Percentiles rank a stretch among this genome's conserved stretches.
Conservation (phyloP, 352 stramenopile genomes). For the Pythium aristosporum region DNA sequence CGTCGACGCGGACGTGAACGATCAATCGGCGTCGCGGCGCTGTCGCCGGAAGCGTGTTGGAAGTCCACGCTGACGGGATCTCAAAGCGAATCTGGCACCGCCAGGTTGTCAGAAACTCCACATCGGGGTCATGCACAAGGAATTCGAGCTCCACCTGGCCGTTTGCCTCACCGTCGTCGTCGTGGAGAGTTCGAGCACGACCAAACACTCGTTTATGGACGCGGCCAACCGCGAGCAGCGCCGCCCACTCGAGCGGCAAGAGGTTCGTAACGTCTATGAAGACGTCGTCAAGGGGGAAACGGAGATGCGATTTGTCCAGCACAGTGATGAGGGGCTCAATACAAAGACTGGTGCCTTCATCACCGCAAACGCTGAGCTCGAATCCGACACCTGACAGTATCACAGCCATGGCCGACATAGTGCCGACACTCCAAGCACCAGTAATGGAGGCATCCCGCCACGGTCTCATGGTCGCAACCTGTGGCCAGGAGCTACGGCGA, state of each 20-base stretch:
- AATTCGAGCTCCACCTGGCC: constrained; percentile 11
- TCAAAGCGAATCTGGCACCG: constrained; percentile 8
- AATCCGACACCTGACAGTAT: constrained; percentile 8
- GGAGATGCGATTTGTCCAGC: background rate
- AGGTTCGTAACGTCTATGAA: background rate
- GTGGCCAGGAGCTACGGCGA: constrained; percentile 15
- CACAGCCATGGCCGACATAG: constrained; percentile 3
- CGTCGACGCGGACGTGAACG: constrained; percentile 6
- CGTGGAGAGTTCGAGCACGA: background rate
- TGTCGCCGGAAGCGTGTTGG: background rate
- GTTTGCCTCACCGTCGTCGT: background rate
- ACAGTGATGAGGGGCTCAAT: background rate
- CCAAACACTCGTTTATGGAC: background rate
- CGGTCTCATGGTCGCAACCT: background rate
- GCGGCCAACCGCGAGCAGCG: background rate
- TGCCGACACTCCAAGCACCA: background rate
- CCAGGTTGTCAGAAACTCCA: background rate
- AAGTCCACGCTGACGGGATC: background rate
- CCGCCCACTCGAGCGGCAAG: constrained; percentile 13
- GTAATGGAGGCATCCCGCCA: background rate
- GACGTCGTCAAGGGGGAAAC: constrained; percentile 4
- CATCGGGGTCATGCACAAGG: background rate
- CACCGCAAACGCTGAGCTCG: background rate
- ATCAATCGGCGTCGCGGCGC: constrained; percentile 8
- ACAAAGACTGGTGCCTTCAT: background rate